Base-by-base conservation (phyloP, 495 filamentous ascomycete genomes). In the Penicillium ucsense region DNA sequence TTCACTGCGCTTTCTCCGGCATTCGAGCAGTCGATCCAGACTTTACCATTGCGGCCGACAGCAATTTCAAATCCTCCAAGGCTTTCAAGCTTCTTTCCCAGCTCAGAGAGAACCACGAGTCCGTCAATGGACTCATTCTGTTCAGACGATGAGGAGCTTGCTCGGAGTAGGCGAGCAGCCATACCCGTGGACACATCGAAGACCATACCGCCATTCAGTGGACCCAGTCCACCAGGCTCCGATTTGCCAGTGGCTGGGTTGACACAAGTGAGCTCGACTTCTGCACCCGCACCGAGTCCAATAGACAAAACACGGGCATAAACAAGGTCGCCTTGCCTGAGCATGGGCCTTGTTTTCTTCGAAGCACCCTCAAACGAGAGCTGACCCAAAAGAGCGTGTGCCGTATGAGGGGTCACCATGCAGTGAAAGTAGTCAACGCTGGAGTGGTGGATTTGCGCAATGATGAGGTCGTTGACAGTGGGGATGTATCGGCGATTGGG, bases 281-380 rank as follows among this genome's bases (percentile, higher is more conserved):
- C 88, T 67, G 88, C 86, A 57, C 89, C 83, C 37, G 82, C 81
- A 41, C 86, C 84, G 8, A 89, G 77, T 11, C 68, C 70, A 8
- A 83, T 71, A 0, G 79, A 75, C 31, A 92, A 72, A 28, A 78
- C 68, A 33, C 92, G 82, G 8, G 89, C 90, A 65, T 96, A 96
- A 31, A 97, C 87, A 7, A 95, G 62, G 37, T 84, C 78, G 31
- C 89, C 88, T 3, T 77, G 62, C 35, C 70, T 64, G 50, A 98
- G 74, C 47, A 84, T 74, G 3, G 92, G 92, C 6, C 89, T 79
- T 3, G 88, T 94, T 63, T 97, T 98, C 63, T 88, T 94, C 34
- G 82, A 90, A 28, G 88, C 92, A 48, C 80, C 79, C 64, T 95
- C 89, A 61, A 98, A 98, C 27, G 90, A 78, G 6, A 98, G 77